Evolutionary conservation across 2,329 filamentous ascomycete species (phyloP), one percentile per base, ranked within the genome.

Genomic region (Beauveria varroae): DNA sequence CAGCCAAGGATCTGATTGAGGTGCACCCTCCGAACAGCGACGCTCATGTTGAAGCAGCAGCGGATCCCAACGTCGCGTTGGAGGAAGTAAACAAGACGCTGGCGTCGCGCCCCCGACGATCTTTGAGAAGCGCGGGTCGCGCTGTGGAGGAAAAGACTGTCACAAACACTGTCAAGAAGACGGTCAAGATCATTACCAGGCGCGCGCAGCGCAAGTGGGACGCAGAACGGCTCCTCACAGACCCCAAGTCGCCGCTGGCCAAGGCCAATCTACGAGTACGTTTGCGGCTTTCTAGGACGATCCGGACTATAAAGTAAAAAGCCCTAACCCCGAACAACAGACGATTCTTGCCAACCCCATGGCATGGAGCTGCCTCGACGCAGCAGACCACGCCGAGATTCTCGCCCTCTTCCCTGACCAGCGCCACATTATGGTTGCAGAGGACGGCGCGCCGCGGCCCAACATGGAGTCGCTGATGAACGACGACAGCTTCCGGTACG

Each of bases 401-500:
- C 63, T 77, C 8, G 68, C 71, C 1, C 68, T 76, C 2, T 75
- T 78, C 43, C 76, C 76, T 0, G 71, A 72, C 51, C 67, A 66
- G 14, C 66, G 69, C 50, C 73, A 79, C 65, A 71, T 80, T n/a
- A 56, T 74, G 2, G 68, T 73, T 5, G 43, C 20, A 14, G 58
- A 41, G 12, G 43, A 50, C 43, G 68, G 70, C 20, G 63, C 72
- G 14, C 74, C 75, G 8, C 71, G 76, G 9, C 79, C 77, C 0
- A 68, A 81, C 63, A 69, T 80, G 50, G 67, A 67, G 3, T 73
- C 75, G 16, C 73, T 81, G 12, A 73, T 74, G 63, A 80, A 78
- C 64, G 78, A 78, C 66, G 73, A 79, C 65, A 75, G 74, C 64
- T 81, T 81, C 66, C 78, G 79, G 12, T 70, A 78, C 52, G 78